These are phyloP conservation scores for Porcisia hertigi DNA, from an alignment of 208 protist species.

Conservation along the genomic window DNA sequence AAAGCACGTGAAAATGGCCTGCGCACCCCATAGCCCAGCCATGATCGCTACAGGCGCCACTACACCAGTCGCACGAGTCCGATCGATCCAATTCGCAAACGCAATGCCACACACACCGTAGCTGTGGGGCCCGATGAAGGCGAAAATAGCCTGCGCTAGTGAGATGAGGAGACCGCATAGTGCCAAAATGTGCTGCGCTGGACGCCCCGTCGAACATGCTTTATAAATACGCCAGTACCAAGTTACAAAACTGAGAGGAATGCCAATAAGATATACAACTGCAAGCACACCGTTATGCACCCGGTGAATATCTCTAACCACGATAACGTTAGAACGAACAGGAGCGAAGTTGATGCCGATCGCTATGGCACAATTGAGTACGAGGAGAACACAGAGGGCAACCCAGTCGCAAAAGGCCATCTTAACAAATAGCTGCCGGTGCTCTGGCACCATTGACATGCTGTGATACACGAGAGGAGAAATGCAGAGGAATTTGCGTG, in stretches of 20 bases:
- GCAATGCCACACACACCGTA: constrained; percentile 60
- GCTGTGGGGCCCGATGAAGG: constrained; percentile 42
- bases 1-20: constrained; percentile 50
- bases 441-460: constrained; percentile 41
- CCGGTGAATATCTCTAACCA: constrained; percentile 34
- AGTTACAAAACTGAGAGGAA: constrained; percentile 65
- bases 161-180: constrained; percentile 61
- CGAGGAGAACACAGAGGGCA: constrained; percentile 49
- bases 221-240: constrained; percentile 75
- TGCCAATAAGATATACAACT: constrained; percentile 56
- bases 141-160: constrained; percentile 54
- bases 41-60: constrained; percentile 54
- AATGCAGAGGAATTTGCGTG: constrained; percentile 73
- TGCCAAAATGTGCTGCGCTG: constrained; percentile 51
- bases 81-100: constrained; percentile 34
- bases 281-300: constrained; percentile 46
- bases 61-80: constrained; percentile 33
- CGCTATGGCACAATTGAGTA: constrained; percentile 52
- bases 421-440: constrained; percentile 47
- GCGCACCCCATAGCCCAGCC: constrained; percentile 45
- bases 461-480: constrained; percentile 71
- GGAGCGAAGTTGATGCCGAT: constrained; percentile 47
- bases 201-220: constrained; percentile 47
- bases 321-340: not conserved
- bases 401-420: constrained; percentile 76